Percentiles rank a stretch among this genome's conserved stretches.
Evolutionary conservation across 1,139 yeast genomes (phyloP).

Genomic region (Hemisphaericaspora lyxosophila): DNA sequence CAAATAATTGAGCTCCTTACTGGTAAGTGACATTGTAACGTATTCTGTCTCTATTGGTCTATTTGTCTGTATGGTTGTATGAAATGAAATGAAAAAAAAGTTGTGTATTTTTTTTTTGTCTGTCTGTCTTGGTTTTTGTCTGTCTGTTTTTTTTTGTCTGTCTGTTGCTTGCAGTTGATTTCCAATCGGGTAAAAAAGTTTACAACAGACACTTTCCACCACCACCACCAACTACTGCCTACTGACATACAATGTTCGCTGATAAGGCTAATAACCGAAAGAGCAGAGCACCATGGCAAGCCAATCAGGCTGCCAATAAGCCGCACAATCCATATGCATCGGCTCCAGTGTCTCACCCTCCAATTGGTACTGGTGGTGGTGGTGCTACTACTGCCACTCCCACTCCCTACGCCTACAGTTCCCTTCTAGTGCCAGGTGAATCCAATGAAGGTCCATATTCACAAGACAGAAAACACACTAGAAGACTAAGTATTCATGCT

Average conservation of each 20-base stretch:
- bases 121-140: conserved; percentile 1
- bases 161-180: too few species aligned
- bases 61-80: background rate
- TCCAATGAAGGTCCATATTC: conserved; percentile 8
- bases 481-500: conserved; percentile 47
- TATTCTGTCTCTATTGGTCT: background rate
- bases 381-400: too few species aligned
- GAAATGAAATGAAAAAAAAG: background rate
- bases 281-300: conserved; percentile 49
- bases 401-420: conserved; percentile 10
- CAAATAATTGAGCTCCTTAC: conserved; percentile 83
- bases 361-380: conserved; percentile 8
- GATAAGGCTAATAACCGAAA: conserved; percentile 35
- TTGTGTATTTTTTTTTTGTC: background rate
- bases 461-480: conserved; percentile 23
- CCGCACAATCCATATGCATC: conserved; percentile 35
- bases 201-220: background rate
- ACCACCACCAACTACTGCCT: background rate
- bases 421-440: conserved; percentile 7
- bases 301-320: conserved; percentile 14
- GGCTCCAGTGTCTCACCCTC: conserved; percentile 13
- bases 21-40: conserved; percentile 68
- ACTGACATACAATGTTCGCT: conserved; percentile 25
- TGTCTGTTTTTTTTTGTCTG: conserved; percentile 1
- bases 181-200: background rate